Base-by-base conservation (phyloP, 306 rosid species). In the Citrullus colocynthis region DNA sequence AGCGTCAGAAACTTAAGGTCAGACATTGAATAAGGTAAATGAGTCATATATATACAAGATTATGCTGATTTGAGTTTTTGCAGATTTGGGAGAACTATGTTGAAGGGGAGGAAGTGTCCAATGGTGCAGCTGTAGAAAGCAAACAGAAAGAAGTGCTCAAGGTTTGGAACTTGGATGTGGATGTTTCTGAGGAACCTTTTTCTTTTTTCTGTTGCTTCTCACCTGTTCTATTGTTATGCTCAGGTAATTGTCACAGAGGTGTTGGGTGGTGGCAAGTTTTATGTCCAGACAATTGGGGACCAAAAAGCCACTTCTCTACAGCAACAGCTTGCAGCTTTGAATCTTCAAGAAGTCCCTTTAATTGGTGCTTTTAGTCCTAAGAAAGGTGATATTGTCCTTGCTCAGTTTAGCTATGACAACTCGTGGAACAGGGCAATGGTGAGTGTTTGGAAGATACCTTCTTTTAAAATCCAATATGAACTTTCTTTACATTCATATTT, bases 361-460 rank as follows among this genome's bases (percentile, higher is more conserved):
- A 77, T 94, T 86, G 98, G 98, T 36, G 81, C 97, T 75, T 94
- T 90, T 83, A 92, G 80, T 88, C 98, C 98, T 71, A 92, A 90
- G 84, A 94, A 92, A 90, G 97, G 97, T 44, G 98, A 94, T 72
- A 80, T 92, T 64, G 98, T 92, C 83, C 95, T 94, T 54, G 90
- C 92, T 66, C 93, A 94, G 80, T 94, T 89, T 74, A 87, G 84
- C 69, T 89, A 90, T 14, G 97, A 94, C 82, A 83, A 87, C 65
- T 92, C 97, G 52, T 94, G 98, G 98, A 90, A 92, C 78, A 85
- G 98, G 28, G 97, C 96, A 82, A 89, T 95, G 99, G 99, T 92
- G 79, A 89, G 97, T 84, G 73, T 34, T 48, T 32, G 71, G 62
- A 9, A 30, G 32, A 78, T 48, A n/a, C 61, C 44, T 77, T 76